Conservation (phyloP, 805 yeast genomes). For the Metschnikowia orientalis region DNA sequence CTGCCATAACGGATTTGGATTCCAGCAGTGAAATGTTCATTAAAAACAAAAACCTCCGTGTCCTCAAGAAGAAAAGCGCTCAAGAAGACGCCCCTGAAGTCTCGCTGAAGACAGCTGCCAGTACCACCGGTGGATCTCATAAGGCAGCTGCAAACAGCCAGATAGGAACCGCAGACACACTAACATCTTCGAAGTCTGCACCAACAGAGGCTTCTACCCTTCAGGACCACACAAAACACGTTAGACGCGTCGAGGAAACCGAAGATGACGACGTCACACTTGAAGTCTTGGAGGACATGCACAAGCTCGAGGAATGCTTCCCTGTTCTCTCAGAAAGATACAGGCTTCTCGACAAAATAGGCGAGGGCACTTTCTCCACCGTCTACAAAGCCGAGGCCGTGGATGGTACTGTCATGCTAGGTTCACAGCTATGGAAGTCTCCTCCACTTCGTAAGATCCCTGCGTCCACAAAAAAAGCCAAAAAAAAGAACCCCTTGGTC, state of each 20-base stretch:
- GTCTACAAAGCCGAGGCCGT: constrained; percentile 60
- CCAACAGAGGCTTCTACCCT: not conserved
- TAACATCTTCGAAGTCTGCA: not conserved
- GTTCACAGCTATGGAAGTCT: constrained; percentile 41
- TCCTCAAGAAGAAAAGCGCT: constrained; percentile 5
- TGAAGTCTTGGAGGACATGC: constrained; percentile 56
- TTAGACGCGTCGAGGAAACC: constrained; percentile 1
- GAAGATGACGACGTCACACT: constrained; percentile 47
- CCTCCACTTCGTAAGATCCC: constrained; percentile 35
- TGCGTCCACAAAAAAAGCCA: constrained; percentile 12
- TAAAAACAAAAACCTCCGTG: constrained; percentile 15
- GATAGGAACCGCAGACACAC: not conserved
- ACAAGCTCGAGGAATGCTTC: constrained; percentile 49
- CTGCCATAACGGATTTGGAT: not conserved
- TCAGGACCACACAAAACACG: constrained; percentile 1
- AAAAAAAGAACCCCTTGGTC: constrained; percentile 47
- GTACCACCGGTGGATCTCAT: no score
- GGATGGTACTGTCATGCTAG: constrained; percentile 34
- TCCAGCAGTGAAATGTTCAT: constrained; percentile 11
- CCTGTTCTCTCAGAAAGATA: constrained; percentile 47
- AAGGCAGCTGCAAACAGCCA: not conserved
- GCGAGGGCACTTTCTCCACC: constrained; percentile 63
- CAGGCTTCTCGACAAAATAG: constrained; percentile 53
- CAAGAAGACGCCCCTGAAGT: no score
- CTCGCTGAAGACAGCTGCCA: no score